phyloP scores from a whole-genome alignment of 208 protist species.

The Tritrichomonas foetus region DNA sequence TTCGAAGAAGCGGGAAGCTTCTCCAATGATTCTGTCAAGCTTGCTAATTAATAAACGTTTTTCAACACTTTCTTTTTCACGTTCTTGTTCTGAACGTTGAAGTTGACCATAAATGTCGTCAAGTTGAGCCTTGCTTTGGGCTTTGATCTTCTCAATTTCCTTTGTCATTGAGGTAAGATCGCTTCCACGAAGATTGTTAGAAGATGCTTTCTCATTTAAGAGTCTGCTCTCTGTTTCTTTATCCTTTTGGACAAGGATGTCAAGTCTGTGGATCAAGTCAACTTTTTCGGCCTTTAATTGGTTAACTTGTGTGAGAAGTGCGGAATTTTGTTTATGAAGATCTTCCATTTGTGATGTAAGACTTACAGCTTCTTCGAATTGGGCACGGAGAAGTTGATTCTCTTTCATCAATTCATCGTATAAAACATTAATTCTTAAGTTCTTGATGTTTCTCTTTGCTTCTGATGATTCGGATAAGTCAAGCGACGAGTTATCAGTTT shows the following conservation, averaged over 20 bases:
- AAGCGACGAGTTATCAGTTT: too few relatives aligned
- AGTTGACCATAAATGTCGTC: neutral
- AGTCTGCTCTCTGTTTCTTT: neutral
- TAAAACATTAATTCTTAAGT: too few relatives aligned
- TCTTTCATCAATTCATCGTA: neutral
- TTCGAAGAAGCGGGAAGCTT: neutral
- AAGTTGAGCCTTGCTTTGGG: neutral
- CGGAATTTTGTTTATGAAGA: neutral
- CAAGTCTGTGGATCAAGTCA: neutral
- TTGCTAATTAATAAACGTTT: neutral
- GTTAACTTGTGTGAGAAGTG: neutral
- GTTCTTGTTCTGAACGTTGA: too few relatives aligned
- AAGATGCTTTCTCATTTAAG: neutral
- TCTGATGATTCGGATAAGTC: too few relatives aligned
- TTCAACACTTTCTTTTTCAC: too few relatives aligned
- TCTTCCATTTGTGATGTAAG: neutral
- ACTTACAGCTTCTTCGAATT: slow-evolving; percentile 2
- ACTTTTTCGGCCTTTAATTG: neutral
- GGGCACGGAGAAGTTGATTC: neutral
- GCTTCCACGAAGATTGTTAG: neutral
- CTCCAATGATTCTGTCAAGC: neutral
- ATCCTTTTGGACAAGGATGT: neutral
- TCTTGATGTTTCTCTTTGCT: too few relatives aligned
- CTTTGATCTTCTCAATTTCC: neutral
- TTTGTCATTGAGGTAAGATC: neutral